These are phyloP conservation scores for Paralagenidium karlingii DNA, from an alignment of 352 stramenopile species.

Conservation along the genomic window DNA sequence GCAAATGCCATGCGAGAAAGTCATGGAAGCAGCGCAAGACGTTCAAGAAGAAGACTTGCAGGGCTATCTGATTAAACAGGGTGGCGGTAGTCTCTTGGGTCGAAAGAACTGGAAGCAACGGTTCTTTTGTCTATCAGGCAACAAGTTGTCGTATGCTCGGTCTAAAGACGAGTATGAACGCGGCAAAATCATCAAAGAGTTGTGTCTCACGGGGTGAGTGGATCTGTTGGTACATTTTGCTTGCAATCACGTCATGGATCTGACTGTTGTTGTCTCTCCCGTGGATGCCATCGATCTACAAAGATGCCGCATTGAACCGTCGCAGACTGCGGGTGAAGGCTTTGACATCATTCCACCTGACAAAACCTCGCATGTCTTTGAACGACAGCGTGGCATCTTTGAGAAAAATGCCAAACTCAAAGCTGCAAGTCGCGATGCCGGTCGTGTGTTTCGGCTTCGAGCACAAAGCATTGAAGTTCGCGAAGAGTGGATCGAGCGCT, in stretches of 20 bases:
- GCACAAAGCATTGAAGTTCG: slow-evolving; percentile 72
- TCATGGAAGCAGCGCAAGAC: slow-evolving; percentile 71
- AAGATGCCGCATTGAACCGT: slow-evolving; percentile 62
- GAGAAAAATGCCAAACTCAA: slow-evolving; percentile 72
- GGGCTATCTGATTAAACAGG: slow-evolving; percentile 82
- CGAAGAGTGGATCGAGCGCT: slow-evolving; percentile 69
- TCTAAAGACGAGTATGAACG: slow-evolving; percentile 83
- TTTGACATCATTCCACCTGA: slow-evolving; percentile 66
- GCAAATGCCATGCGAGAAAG: slow-evolving; percentile 65
- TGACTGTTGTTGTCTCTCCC: neutral
- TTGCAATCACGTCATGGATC: no score
- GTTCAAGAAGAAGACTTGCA: no score
- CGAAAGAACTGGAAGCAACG: slow-evolving; percentile 84
- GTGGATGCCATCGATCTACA: neutral
- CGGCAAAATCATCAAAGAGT: slow-evolving; percentile 76
- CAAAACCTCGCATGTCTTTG: slow-evolving; percentile 54
- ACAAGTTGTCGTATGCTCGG: slow-evolving; percentile 67
- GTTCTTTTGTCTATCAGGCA: slow-evolving; percentile 72
- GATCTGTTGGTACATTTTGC: neutral
- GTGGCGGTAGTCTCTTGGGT: slow-evolving; percentile 60
- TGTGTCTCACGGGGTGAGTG: slow-evolving; percentile 56
- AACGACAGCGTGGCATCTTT: slow-evolving; percentile 61
- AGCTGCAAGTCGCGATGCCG: slow-evolving; percentile 52
- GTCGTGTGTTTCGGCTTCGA: slow-evolving; percentile 72
- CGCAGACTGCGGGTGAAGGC: slow-evolving; percentile 61